Evolutionary conservation across 345 rosid species (phyloP), one percentile per base, ranked within the genome.

Genomic region (Eucalyptus tenuipes): DNA sequence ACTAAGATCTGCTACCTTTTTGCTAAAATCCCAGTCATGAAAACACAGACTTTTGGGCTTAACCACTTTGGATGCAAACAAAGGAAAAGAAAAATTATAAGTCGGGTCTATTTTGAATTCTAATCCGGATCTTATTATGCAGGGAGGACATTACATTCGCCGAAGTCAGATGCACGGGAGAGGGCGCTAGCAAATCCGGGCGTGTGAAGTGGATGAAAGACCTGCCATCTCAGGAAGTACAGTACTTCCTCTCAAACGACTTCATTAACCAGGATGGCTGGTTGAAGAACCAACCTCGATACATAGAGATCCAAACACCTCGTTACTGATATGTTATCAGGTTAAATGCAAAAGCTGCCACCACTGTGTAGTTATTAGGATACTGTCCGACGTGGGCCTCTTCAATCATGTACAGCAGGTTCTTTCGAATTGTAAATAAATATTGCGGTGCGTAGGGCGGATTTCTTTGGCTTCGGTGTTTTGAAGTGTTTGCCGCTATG

Each of bases 231-330:
- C 13, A 13, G 14, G 52, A 91, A n/a, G 24, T 89, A 85, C 22
- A 3, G 2, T 88, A 89, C 49, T 7, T 55, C 16, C 13, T 57
- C 47, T 13, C 45, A 7, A 27, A 49, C 29, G 45, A 61, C 14
- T 89, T 85, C 88, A 48, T 91, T 24, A 88, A 91, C 86, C 14
- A 31, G 20, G 93, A 92, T 15, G 91, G 92, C 8, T 92, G 93
- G 93, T 48, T 91, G 37, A 25, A 11, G 7, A 59, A 66, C 10
- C 88, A 49, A 49, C 88, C 89, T 37, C 0, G 44, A 33, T 68
- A 68, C 80, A 33, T 8, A 3, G 44, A 68, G 80, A 68, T 17
- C 37, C 42, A 68, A 20, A 68, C 44, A 68, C 37, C 80, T 40
- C 24, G 20, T 68, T 33, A 9, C 24, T 9, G 24, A 31, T 33